These are phyloP conservation scores for Rhynchosporium secalis DNA, from an alignment of 2,329 filamentous ascomycete genomes.

Conservation along the genomic window DNA sequence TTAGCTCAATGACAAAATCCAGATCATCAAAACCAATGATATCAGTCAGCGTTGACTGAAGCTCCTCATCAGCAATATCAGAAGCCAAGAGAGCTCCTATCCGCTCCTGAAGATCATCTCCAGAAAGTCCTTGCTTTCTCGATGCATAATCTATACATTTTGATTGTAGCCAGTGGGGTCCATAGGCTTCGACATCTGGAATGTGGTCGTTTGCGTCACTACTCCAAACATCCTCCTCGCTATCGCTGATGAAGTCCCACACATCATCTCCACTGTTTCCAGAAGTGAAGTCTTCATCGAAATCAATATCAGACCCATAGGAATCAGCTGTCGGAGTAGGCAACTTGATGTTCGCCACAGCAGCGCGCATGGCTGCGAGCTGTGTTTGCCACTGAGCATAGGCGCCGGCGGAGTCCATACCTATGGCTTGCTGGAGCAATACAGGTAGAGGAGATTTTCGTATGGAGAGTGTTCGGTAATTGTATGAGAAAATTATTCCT, in stretches of 20 bases:
- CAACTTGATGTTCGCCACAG: constrained; percentile 71
- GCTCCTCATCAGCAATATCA: constrained; percentile 70
- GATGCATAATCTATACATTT: constrained; percentile 68
- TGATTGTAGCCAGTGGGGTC: constrained; percentile 65
- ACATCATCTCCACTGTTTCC: constrained; percentile 74
- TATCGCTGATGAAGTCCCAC: constrained; percentile 79
- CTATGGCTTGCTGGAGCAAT: constrained; percentile 26
- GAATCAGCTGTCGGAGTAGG: constrained; percentile 44
- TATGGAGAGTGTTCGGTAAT: background rate
- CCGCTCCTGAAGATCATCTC: constrained; percentile 73
- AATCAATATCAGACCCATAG: constrained; percentile 58
- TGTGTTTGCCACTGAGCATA: constrained; percentile 80
- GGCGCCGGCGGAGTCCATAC: constrained; percentile 36
- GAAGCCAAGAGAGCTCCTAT: constrained; percentile 73
- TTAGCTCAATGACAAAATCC: constrained; percentile 89
- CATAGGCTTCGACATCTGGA: constrained; percentile 24
- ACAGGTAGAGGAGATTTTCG: background rate
- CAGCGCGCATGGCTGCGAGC: constrained; percentile 80
- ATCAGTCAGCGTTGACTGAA: constrained; percentile 89
- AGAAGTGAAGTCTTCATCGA: constrained; percentile 58
- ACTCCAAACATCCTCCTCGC: constrained; percentile 64
- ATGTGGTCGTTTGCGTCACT: constrained; percentile 51
- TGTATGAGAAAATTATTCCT: background rate
- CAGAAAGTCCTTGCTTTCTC: constrained; percentile 65
- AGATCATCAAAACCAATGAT: constrained; percentile 91